These are phyloP conservation scores for Urochloa ruziziensis DNA, from an alignment of 176 grass and related monocot species.

Conservation along the genomic window DNA sequence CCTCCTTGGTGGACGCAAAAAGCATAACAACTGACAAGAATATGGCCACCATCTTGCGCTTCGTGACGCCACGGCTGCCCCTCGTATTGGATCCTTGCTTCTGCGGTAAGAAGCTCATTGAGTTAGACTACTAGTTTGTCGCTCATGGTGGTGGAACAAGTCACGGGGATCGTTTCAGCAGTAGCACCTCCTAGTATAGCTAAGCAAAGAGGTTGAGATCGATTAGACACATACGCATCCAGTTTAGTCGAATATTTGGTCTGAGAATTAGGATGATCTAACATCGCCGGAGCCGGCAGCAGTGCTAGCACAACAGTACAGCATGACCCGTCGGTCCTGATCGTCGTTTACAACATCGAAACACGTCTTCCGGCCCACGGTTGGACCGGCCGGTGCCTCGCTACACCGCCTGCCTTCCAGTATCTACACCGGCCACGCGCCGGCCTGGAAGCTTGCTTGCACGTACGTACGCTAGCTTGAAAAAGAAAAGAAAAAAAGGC, in stretches of 20 bases:
- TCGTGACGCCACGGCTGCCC: no score
- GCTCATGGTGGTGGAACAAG: no score
- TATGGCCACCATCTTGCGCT: no score
- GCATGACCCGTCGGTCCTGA: not conserved
- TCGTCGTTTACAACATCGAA: slow-evolving; percentile 23
- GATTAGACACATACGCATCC: not conserved
- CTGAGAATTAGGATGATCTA: not conserved
- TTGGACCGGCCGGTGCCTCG: not conserved
- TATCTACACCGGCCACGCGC: slow-evolving; percentile 51
- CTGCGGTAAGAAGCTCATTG: no score
- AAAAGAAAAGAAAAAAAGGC: no score
- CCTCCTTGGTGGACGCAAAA: no score
- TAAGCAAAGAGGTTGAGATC: not conserved
- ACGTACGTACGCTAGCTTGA: no score
- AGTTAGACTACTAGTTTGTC: no score
- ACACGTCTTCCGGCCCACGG: slow-evolving; percentile 9
- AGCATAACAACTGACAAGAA: no score
- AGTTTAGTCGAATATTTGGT: not conserved
- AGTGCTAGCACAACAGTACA: not conserved
- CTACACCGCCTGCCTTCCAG: not conserved
- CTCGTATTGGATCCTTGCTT: no score
- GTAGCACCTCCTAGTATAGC: not conserved
- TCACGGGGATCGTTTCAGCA: no score
- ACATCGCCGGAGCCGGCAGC: not conserved
- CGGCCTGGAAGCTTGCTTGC: not conserved